Conservation (phyloP, 352 stramenopile species). For the Phytophthora melonis region DNA sequence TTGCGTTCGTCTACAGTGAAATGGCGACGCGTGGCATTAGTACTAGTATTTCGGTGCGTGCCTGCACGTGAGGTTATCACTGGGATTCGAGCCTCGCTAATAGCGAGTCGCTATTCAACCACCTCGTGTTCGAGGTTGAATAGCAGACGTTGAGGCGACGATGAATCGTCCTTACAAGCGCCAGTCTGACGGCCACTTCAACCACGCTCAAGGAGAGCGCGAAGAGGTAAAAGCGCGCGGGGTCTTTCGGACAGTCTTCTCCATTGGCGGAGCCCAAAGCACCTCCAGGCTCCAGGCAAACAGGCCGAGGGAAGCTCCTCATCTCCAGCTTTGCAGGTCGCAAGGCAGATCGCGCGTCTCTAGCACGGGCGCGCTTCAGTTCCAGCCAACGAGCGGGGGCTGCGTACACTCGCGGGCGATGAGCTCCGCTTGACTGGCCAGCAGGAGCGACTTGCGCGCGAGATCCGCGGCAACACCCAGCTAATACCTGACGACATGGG, state of each 20-base stretch:
- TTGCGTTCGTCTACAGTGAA: background rate
- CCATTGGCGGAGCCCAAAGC: background rate
- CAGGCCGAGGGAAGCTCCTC: background rate
- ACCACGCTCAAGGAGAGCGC: background rate
- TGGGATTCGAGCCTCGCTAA: no score
- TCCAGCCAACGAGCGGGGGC: constrained; percentile 10
- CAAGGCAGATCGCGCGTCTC: constrained; percentile 18
- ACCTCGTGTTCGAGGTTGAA: no score
- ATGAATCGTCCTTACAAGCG: no score
- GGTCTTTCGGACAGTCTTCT: no score
- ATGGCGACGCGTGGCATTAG: background rate
- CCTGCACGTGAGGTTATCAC: no score
- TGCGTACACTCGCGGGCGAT: constrained; percentile 4
- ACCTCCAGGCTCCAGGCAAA: no score
- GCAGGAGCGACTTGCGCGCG: background rate
- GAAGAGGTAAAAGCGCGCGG: constrained; percentile 3
- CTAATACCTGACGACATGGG: background rate
- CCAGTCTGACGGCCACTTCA: constrained; percentile 6
- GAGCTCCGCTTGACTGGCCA: constrained; percentile 19
- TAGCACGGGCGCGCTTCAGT: constrained; percentile 18
- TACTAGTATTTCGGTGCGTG: no score
- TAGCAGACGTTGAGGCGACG: no score
- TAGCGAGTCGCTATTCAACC: no score
- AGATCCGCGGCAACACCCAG: background rate
- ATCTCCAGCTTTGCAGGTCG: constrained; percentile 12